Evolutionary conservation across 2,329 filamentous ascomycete genomes (phyloP).

Genomic region (Fusarium devonianum): DNA sequence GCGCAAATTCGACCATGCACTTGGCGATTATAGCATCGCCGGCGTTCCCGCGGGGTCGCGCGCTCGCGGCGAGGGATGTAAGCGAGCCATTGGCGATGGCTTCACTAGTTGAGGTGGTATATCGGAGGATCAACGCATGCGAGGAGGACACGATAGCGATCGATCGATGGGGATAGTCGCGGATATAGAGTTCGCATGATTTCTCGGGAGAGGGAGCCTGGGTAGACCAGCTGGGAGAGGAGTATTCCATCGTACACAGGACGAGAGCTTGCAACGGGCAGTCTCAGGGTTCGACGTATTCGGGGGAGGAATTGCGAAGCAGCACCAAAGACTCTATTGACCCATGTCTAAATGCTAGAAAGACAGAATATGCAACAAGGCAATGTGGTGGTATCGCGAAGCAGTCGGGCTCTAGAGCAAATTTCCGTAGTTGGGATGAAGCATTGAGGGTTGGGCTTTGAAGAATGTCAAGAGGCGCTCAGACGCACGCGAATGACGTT

Average conservation of each 20-base stretch:
- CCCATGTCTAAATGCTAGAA: conserved; percentile 16
- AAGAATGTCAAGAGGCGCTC: conserved; percentile 26
- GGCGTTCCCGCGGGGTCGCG: conserved; percentile 52
- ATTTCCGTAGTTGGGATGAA: conserved; percentile 23
- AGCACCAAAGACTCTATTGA: conserved; percentile 12
- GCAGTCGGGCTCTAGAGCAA: conserved; percentile 18
- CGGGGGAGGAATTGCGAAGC: conserved; percentile 16
- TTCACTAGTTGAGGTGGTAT: conserved; percentile 72
- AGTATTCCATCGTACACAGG: conserved; percentile 56
- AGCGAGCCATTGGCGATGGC: conserved; percentile 65
- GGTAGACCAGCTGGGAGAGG: conserved; percentile 53
- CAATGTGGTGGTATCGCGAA: neutral
- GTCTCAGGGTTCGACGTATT: conserved; percentile 23
- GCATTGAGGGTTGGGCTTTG: conserved; percentile 30
- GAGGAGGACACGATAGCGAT: conserved; percentile 83
- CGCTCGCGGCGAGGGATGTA: conserved; percentile 58
- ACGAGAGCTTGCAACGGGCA: conserved; percentile 9
- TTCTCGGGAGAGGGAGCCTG: conserved; percentile 61
- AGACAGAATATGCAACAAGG: neutral
- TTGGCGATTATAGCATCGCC: conserved; percentile 59
- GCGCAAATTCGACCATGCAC: conserved; percentile 89
- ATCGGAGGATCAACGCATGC: conserved; percentile 84
- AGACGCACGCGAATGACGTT: conserved; percentile 31
- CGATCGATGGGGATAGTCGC: conserved; percentile 85
- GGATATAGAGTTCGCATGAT: conserved; percentile 81